Conservation (phyloP, 2,329 filamentous ascomycete species). For the Cladobotryum protrusum region DNA sequence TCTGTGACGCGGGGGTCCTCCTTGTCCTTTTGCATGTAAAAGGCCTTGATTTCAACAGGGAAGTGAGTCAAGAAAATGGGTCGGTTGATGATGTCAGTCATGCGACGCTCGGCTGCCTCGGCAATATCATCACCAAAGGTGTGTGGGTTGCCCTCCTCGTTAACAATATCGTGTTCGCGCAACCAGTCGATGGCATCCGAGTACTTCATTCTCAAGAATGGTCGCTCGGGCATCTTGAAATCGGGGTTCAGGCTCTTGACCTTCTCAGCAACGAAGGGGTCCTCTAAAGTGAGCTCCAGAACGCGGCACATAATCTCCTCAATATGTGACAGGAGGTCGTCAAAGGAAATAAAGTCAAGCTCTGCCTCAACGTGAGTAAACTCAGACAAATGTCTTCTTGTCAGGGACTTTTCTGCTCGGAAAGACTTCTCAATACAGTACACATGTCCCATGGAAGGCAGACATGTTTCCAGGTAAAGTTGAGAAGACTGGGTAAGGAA, state of each 20-base stretch:
- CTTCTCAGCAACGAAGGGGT: conserved; percentile 64
- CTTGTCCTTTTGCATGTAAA: conserved; percentile 94
- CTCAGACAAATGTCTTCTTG: conserved; percentile 87
- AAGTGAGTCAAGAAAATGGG: conserved; percentile 98
- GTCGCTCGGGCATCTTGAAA: conserved; percentile 73
- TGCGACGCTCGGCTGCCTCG: conserved; percentile 89
- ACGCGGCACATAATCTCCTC: conserved; percentile 84
- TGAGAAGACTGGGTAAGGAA: conserved; percentile 97
- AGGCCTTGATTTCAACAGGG: conserved; percentile 94
- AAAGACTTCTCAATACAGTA: conserved; percentile 99
- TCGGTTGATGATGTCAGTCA: conserved; percentile 94
- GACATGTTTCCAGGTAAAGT: conserved; percentile 91
- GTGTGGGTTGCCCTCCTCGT: conserved; percentile 88
- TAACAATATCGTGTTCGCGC: conserved; percentile 78
- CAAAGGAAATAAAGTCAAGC: conserved; percentile 90
- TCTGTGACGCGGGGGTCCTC: conserved; percentile 80
- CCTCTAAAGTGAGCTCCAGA: conserved; percentile 67
- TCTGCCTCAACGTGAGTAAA: conserved; percentile 97
- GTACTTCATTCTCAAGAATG: conserved; percentile 95
- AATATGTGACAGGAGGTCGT: conserved; percentile 79
- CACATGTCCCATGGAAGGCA: conserved; percentile 86
- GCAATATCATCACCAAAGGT: conserved; percentile 96
- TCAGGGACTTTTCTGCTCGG: conserved; percentile 93
- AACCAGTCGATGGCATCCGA: conserved; percentile 92
- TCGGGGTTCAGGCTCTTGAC: conserved; percentile 86